phyloP scores from a whole-genome alignment of 2,329 filamentous ascomycete species.

The Alternaria viburni region DNA sequence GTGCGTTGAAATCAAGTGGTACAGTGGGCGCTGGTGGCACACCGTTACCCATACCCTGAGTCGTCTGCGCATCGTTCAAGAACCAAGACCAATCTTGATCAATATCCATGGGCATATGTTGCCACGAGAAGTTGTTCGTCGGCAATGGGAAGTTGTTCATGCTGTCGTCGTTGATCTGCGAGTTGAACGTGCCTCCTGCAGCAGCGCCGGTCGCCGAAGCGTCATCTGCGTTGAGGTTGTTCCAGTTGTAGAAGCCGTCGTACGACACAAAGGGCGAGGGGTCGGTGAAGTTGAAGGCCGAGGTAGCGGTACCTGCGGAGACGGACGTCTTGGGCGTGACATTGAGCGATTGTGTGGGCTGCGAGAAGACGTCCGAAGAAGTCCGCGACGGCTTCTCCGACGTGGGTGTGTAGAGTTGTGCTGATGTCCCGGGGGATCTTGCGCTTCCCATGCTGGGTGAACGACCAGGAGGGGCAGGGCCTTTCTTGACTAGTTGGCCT shows the following conservation, averaged over 20 bases:
- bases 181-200: constrained; percentile 9
- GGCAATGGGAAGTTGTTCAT: constrained; percentile 42
- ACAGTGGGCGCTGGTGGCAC: background rate
- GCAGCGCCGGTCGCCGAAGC: background rate
- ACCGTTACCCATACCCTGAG: constrained; percentile 6
- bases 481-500: constrained; percentile 21
- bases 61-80: constrained; percentile 38
- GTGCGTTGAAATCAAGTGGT: constrained; percentile 26
- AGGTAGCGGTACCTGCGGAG: constrained; percentile 13
- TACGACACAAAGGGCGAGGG: constrained; percentile 44
- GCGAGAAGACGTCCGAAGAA: constrained; percentile 20
- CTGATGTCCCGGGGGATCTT: constrained; percentile 2
- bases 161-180: constrained; percentile 39
- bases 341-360: constrained; percentile 15
- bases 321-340: constrained; percentile 21
- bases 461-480: background rate
- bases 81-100: constrained; percentile 53
- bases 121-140: constrained; percentile 47
- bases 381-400: constrained; percentile 16
- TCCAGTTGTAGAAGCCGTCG: constrained; percentile 50
- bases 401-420: constrained; percentile 16
- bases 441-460: constrained; percentile 2
- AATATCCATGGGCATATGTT: constrained; percentile 50
- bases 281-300: constrained; percentile 20
- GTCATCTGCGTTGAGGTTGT: constrained; percentile 26